Conservation (phyloP, 495 filamentous ascomycete species). For the Delitschia confertaspora region DNA sequence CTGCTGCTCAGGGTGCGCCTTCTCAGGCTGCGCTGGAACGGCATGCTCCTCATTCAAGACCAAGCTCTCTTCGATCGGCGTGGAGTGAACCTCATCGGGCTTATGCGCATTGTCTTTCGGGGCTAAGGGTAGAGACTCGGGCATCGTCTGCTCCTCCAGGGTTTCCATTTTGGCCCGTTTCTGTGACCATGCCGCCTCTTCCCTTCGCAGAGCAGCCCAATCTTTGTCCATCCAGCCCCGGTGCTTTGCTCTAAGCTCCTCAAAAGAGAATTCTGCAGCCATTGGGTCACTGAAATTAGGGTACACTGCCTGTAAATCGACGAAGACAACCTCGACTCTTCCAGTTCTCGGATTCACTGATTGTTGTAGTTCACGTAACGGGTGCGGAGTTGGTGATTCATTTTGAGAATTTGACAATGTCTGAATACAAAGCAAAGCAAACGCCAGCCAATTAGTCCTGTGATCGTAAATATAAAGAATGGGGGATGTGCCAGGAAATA, state of each 20-base stretch:
- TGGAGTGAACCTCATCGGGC: background rate
- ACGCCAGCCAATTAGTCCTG: constrained; percentile 86
- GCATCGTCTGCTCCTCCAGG: background rate
- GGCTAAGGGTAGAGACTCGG: background rate
- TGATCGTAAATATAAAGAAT: constrained; percentile 77
- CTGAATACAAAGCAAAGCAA: constrained; percentile 57
- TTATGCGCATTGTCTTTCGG: background rate
- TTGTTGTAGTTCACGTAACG: constrained; percentile 53
- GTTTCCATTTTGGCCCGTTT: background rate
- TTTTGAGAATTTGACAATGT: constrained; percentile 35
- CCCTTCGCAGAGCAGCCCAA: constrained; percentile 42
- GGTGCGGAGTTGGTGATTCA: constrained; percentile 33
- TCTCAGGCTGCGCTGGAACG: too few species aligned
- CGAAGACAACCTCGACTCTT: constrained; percentile 73
- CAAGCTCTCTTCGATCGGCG: constrained; percentile 2
- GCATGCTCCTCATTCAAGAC: constrained; percentile 3
- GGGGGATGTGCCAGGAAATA: constrained; percentile 25
- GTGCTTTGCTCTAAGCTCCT: constrained; percentile 74
- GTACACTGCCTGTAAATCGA: constrained; percentile 76
- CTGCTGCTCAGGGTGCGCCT: background rate
- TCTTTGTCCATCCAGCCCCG: constrained; percentile 67
- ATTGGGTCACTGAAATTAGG: constrained; percentile 59
- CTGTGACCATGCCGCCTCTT: too few species aligned
- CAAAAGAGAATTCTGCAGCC: constrained; percentile 70
- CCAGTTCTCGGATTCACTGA: constrained; percentile 69